Base-by-base conservation (phyloP, 2,329 filamentous ascomycete genomes). In the Aspergillus sp. region DNA sequence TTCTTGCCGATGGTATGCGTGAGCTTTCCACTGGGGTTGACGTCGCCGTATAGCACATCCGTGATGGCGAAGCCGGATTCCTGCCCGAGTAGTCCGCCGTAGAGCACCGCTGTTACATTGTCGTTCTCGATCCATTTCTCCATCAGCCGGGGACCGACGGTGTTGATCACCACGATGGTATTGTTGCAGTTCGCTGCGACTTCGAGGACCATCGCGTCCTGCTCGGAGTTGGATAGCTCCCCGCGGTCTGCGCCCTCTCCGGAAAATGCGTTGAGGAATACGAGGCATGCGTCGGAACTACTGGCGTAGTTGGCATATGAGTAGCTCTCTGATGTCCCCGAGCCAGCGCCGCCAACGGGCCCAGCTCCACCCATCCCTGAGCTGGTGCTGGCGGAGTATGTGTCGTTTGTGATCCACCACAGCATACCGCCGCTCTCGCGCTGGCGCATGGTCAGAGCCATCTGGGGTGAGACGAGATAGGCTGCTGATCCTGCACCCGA, bases 151-250 rank as follows among this genome's bases (percentile, higher is more conserved):
- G 82, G 76, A 0, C 86, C 86, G 2, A 85, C 84, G 44, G 87
- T 88, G 70, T 89, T 86, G 6, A 89, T 77, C 0, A 88, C 76
- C 0, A 89, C 86, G 22, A 89, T 78, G 1, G 86, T 88, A 60
- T 85, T 87, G 61, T 77, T 79, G 70, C 86, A 89, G 20, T 77
- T 76, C 6, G 77, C 73, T 0, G 87, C 86, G 0, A 89, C 84
- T 45, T 82, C 79, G 48, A 9, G 15, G 33, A 51, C 48, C 48
- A 51, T 40, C 0, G 71, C 73, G 60, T 89, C 86, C 1, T 83
- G 86, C 5, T 70, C 67, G 1, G 65, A 51, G 51, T 79, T 73
- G 2, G 46, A 47, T 0, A 79, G 66, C 11, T 61, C 66, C 0
- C 70, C 61, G 1, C 52, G 44, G 34, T 54, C 52, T 2, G 33